phyloP scores from a whole-genome alignment of 352 stramenopile species.

The Phytopythium helicoides region DNA sequence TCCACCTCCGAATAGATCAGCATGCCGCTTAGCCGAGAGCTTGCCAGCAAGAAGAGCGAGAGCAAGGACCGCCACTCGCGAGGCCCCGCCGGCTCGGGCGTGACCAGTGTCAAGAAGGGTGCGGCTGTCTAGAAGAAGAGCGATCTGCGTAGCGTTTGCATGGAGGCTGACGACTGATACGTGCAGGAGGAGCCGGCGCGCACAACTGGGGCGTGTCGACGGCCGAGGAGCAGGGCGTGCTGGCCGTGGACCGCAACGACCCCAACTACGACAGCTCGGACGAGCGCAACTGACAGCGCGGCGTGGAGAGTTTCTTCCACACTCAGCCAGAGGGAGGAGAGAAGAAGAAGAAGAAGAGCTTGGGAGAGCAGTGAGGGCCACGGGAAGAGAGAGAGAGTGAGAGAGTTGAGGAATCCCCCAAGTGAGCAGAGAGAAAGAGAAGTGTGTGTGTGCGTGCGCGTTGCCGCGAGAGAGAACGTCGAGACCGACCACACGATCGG shows the following conservation, averaged over 20 bases:
- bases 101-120: constrained; percentile 61
- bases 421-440: no score
- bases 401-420: no score
- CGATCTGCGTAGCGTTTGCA: no score
- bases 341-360: not conserved
- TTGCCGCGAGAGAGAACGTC: no score
- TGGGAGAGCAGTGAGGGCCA: not conserved
- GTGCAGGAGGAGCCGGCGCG: constrained; percentile 64
- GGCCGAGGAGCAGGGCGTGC: constrained; percentile 31
- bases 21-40: constrained; percentile 79
- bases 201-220: constrained; percentile 79
- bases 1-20: no score
- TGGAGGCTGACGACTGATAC: constrained; percentile 4
- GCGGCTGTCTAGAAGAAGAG: not conserved
- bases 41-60: constrained; percentile 85
- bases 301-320: no score
- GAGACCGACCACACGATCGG: no score
- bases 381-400: not conserved
- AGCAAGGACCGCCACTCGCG: constrained; percentile 81
- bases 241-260: constrained; percentile 62
- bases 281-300: constrained; percentile 15
- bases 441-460: no score
- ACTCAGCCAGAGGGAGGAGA: not conserved
- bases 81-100: constrained; percentile 44
- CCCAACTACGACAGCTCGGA: constrained; percentile 74